Percentiles rank a stretch among this genome's conserved stretches.
Evolutionary conservation across 2,329 filamentous ascomycete genomes (phyloP).

Genomic region (Paecilomyces formosus): DNA sequence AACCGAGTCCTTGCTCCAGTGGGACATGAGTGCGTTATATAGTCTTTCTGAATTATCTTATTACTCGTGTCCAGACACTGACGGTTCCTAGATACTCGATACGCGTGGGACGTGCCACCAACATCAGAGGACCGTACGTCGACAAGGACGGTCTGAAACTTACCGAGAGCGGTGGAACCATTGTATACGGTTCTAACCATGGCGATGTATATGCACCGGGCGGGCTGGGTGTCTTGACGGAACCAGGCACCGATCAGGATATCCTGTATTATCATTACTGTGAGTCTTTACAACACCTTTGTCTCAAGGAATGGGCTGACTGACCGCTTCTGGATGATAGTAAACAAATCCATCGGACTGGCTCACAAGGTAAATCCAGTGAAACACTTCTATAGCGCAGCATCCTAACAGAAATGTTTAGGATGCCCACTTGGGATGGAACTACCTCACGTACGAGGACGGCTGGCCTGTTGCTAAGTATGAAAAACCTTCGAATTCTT

Average conservation of each 20-base stretch:
- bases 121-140: constrained; percentile 25
- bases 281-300: constrained; percentile 8
- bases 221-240: constrained; percentile 25
- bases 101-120: constrained; percentile 26
- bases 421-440: constrained; percentile 31
- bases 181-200: constrained; percentile 32
- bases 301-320: not conserved
- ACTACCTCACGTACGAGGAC: constrained; percentile 26
- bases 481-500: not conserved
- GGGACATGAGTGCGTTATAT: constrained; percentile 22
- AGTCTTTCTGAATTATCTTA: not conserved
- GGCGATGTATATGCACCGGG: constrained; percentile 32
- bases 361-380: constrained; percentile 15
- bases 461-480: constrained; percentile 24
- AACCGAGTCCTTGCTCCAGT: constrained; percentile 13
- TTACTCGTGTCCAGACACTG: not conserved
- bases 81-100: constrained; percentile 21
- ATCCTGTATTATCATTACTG: constrained; percentile 34
- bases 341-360: constrained; percentile 26
- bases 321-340: constrained; percentile 8
- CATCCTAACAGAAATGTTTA: constrained; percentile 7
- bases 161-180: constrained; percentile 24
- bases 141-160: constrained; percentile 21
- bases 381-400: not conserved
- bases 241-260: constrained; percentile 17